Percentiles rank a stretch among this genome's conserved stretches.
These are phyloP conservation scores for Epichloe baconii DNA, from an alignment of 2,329 filamentous ascomycete species.

Conservation along the genomic window DNA sequence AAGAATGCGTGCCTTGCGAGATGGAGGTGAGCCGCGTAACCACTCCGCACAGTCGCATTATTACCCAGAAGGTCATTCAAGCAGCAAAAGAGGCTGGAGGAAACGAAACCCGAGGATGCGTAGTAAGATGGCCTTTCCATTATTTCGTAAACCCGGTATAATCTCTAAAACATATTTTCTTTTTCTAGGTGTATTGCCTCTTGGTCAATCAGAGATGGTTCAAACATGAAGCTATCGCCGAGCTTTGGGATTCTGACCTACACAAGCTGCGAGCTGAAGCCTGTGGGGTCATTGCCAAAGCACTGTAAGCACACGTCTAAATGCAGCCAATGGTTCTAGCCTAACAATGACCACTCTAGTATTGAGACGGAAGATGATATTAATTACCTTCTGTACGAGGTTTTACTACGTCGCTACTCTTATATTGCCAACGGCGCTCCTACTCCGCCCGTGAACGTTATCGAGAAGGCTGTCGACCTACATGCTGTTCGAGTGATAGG, in stretches of 20 bases:
- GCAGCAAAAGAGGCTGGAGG: conserved; percentile 76
- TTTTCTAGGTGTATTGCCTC: conserved; percentile 51
- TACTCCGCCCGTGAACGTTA: conserved; percentile 69
- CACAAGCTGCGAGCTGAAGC: conserved; percentile 67
- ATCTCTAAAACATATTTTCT: background rate
- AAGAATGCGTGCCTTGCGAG: conserved; percentile 82
- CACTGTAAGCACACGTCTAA: conserved; percentile 31
- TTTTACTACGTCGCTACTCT: conserved; percentile 82
- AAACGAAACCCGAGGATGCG: conserved; percentile 59
- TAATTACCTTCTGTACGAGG: conserved; percentile 62
- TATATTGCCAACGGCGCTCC: conserved; percentile 59
- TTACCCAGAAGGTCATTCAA: conserved; percentile 65
- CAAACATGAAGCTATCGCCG: conserved; percentile 59
- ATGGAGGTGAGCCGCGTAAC: conserved; percentile 65
- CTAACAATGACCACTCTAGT: conserved; percentile 23
- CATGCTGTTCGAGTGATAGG: conserved; percentile 83
- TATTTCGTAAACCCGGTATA: background rate
- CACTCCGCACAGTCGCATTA: conserved; percentile 68
- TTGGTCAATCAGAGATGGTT: conserved; percentile 65
- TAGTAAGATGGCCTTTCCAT: conserved; percentile 30
- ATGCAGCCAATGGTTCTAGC: background rate
- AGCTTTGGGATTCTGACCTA: conserved; percentile 87
- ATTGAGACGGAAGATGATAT: conserved; percentile 79
- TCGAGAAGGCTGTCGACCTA: conserved; percentile 87
- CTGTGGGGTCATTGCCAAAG: conserved; percentile 86